A percentile compares a stretch with the other conserved stretches of the same genome.
Conservation (phyloP, 2,329 filamentous ascomycete species). For the Venturia nashicola region DNA sequence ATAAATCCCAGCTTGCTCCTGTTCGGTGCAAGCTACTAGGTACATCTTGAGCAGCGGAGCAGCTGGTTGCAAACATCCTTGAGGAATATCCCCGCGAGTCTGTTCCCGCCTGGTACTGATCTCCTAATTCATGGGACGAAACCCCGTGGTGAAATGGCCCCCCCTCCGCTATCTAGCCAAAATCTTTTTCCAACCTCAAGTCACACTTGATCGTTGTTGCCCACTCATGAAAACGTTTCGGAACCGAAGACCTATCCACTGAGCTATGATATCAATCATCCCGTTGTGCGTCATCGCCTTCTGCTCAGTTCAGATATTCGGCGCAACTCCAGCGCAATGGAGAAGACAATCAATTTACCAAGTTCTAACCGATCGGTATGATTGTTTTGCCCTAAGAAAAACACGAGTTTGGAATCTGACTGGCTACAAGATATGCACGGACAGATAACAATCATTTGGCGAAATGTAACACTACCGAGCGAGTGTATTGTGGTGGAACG, state of each 20-base stretch:
- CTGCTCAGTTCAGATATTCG: neutral
- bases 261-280: neutral
- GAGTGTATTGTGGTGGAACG: conserved; percentile 47
- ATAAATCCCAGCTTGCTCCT: no score
- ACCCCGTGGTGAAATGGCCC: neutral
- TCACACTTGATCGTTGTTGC: neutral
- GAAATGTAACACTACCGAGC: conserved; percentile 20
- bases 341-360: conserved; percentile 29
- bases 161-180: neutral
- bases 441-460: conserved; percentile 28
- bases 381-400: neutral
- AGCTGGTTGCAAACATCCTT: no score
- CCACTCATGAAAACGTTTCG: neutral
- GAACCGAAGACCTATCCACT: neutral
- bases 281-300: neutral
- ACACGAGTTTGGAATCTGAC: neutral
- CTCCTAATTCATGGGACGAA: no score
- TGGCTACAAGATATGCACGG: conserved; percentile 22
- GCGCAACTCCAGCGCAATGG: conserved; percentile 19
- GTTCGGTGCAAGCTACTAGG: no score
- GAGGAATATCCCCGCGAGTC: no score
- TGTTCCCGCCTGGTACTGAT: no score
- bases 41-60: no score
- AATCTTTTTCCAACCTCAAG: neutral
- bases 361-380: conserved; percentile 27